Evolutionary conservation across 768 basidiomycete species (phyloP).

Genomic region (Macrolepiota albuminosa): DNA sequence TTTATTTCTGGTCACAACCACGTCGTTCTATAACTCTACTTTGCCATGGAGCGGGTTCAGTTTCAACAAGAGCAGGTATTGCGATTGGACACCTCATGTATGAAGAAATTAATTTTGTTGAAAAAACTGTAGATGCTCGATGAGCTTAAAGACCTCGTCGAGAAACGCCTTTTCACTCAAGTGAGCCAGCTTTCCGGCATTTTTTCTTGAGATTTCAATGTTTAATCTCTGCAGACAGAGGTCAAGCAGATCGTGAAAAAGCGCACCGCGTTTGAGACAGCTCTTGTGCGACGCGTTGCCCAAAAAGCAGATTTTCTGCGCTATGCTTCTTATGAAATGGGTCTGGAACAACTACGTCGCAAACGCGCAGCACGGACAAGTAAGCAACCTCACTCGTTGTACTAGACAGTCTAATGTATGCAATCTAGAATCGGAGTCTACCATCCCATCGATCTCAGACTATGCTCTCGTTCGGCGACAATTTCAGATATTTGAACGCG

Average conservation of each 20-base stretch:
- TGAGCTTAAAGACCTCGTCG: constrained; percentile 89
- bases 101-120: constrained; percentile 8
- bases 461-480: constrained; percentile 82
- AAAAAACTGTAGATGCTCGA: constrained; percentile 68
- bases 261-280: constrained; percentile 78
- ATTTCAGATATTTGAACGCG: constrained; percentile 89
- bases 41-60: constrained; percentile 86
- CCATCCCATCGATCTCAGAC: constrained; percentile 68
- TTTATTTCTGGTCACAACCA: constrained; percentile 3
- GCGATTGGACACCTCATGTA: background rate
- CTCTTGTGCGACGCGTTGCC: constrained; percentile 77
- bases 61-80: constrained; percentile 86
- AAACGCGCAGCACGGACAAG: constrained; percentile 72
- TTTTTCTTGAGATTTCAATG: constrained; percentile 1
- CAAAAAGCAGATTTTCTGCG: constrained; percentile 87
- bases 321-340: constrained; percentile 91
- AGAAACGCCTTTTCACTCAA: constrained; percentile 80
- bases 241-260: constrained; percentile 81
- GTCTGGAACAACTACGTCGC: constrained; percentile 71
- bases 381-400: constrained; percentile 27
- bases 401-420: background rate
- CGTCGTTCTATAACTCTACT: constrained; percentile 1
- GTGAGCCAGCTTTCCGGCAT: constrained; percentile 33
- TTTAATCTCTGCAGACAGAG: constrained; percentile 50
- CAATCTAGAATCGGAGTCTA: constrained; percentile 34